Conservation (phyloP, 768 basidiomycete species). For the Fibroporia radiculosa region DNA sequence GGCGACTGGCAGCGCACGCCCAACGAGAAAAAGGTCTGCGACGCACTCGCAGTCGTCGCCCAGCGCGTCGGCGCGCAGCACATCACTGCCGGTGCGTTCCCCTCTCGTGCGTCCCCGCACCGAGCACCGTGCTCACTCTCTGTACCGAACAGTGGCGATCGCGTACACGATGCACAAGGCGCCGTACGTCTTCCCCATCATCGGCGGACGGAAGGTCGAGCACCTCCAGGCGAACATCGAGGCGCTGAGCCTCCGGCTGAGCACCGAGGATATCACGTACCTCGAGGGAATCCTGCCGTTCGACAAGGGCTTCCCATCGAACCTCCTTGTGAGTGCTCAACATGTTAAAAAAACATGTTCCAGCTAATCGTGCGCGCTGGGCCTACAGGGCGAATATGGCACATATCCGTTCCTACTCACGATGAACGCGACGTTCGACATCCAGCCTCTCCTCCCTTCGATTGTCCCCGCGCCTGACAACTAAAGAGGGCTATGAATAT, state of each 20-base stretch:
- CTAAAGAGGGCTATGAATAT: too few relatives aligned
- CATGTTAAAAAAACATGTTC: background rate
- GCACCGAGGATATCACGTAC: slow-evolving; percentile 35
- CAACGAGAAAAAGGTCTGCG: slow-evolving; percentile 32
- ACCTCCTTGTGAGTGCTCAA: slow-evolving; percentile 24
- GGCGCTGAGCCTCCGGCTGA: slow-evolving; percentile 39
- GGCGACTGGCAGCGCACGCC: slow-evolving; percentile 39
- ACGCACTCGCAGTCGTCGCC: slow-evolving; percentile 43
- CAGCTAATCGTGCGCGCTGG: background rate
- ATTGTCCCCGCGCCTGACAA: background rate
- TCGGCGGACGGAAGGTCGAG: slow-evolving; percentile 46
- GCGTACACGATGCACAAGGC: slow-evolving; percentile 24
- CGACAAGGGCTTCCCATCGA: slow-evolving; percentile 37
- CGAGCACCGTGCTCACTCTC: background rate
- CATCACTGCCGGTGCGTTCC: slow-evolving; percentile 35
- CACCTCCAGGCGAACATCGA: slow-evolving; percentile 45
- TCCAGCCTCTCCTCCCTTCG: background rate
- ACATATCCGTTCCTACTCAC: slow-evolving; percentile 11
- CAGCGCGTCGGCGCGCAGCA: slow-evolving; percentile 39
- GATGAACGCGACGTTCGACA: slow-evolving; percentile 17
- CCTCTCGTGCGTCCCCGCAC: background rate
- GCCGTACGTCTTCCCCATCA: slow-evolving; percentile 21
- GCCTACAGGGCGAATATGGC: slow-evolving; percentile 13
- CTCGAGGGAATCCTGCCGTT: slow-evolving; percentile 39
- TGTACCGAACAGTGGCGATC: slow-evolving; percentile 32